Evolutionary conservation across 257 asterid species (phyloP).

Genomic region (Przewalskia tangutica): DNA sequence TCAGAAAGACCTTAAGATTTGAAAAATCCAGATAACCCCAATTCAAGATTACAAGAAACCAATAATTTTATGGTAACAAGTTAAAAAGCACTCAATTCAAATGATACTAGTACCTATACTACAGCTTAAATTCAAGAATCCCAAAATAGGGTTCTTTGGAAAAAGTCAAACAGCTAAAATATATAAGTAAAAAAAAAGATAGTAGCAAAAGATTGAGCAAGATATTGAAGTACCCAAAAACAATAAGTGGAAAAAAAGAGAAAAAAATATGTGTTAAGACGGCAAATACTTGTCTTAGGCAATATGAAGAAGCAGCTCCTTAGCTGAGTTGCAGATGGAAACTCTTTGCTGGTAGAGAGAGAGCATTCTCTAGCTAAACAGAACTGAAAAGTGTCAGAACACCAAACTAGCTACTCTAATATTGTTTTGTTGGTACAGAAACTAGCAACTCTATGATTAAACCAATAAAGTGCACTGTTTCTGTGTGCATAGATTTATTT

Average conservation of each 20-base stretch:
- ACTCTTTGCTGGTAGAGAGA: not conserved
- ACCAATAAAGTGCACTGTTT: not conserved
- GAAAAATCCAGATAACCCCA: constrained; percentile 1
- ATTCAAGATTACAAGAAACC: not conserved
- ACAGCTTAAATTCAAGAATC: not conserved
- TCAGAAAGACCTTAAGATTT: not conserved
- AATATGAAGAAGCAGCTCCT: not conserved
- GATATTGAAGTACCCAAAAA: not conserved
- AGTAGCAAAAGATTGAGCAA: not conserved
- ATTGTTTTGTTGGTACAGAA: too few species aligned
- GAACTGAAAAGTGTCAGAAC: not conserved
- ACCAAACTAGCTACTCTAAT: not conserved
- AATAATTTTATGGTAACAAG: not conserved
- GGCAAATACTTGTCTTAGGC: not conserved
- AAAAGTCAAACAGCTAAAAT: not conserved
- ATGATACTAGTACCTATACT: not conserved
- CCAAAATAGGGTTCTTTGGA: not conserved
- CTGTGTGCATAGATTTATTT: not conserved
- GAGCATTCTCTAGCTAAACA: not conserved
- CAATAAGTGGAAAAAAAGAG: not conserved
- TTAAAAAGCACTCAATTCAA: not conserved
- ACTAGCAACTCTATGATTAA: not conserved
- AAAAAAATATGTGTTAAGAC: not conserved
- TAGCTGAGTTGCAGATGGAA: not conserved
- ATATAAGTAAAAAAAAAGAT: not conserved